Base-by-base conservation (phyloP, 2,329 filamentous ascomycete genomes). In the Metarhizium rileyi region DNA sequence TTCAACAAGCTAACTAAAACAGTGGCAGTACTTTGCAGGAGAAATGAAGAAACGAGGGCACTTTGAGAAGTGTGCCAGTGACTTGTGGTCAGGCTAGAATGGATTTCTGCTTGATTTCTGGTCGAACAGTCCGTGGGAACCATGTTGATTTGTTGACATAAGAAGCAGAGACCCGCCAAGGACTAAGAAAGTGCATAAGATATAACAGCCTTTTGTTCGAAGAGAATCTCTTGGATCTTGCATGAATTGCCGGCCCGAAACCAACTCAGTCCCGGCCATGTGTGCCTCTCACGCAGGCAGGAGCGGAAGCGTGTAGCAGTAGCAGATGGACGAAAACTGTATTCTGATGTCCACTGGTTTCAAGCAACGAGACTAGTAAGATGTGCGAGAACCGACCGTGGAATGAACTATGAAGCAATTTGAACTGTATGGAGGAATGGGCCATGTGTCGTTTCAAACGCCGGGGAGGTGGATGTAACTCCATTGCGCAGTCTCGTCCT, bases 381-480 rank as follows among this genome's bases (percentile, higher is more conserved):
- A 14, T 10, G 12, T 16, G 30, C 30, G 16, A 33, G 30, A 33
- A 6, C n/a, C 5, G 5, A 20, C 5, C 18, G 35, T 18, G 35
- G 4, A 33, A 44, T 40, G 52, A 52, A 52, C 52, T 52, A 51
- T 53, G 22, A 20, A 44, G 48, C 50, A 45, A 27, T 43, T 45
- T 43, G 23, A 38, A 20, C 27, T n/a, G 20, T 26, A 28, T 27
- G 14, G 18, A 41, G n/a, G 9, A 46, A 28, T 16, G 8, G 16
- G 4, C 35, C 33, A 44, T 30, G 9, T 20, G 45, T 18, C 41
- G 22, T 44, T n/a, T 55, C 57, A 69, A 38, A 68, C 59, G 9
- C 66, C 66, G 3, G 66, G 66, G 2, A 69, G 58, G 20, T 67
- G 55, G 14, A 69, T 54, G 27, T 62, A 69, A 36, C 64, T 66